A percentile compares a stretch with the other conserved stretches of the same genome.
These are phyloP conservation scores for Suhomyces choctaworum DNA, from an alignment of 1,139 yeast species.

Conservation along the genomic window DNA sequence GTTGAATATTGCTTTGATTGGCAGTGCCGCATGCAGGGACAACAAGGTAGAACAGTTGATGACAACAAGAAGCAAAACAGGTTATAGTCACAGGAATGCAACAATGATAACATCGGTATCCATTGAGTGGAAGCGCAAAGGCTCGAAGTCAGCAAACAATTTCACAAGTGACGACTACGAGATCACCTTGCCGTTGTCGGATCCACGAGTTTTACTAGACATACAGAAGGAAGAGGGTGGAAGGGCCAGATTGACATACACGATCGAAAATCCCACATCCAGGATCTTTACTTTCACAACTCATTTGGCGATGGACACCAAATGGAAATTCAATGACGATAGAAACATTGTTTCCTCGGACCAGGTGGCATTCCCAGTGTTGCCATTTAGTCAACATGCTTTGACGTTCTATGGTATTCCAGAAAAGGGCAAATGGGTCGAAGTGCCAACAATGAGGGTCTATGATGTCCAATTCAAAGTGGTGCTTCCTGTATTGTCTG, in stretches of 20 bases:
- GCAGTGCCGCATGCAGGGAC: slow-evolving; percentile 1
- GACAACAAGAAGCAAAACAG: slow-evolving; percentile 41
- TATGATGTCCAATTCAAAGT: slow-evolving; percentile 69
- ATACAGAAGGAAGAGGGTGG: slow-evolving; percentile 21
- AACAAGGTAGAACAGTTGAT: slow-evolving; percentile 24
- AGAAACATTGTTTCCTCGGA: slow-evolving; percentile 30
- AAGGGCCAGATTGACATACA: slow-evolving; percentile 42
- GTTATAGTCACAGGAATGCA: slow-evolving; percentile 43
- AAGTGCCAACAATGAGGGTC: slow-evolving; percentile 58
- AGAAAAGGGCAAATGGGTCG: slow-evolving; percentile 24
- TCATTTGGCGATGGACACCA: slow-evolving; percentile 26
- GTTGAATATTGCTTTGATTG: slow-evolving; percentile 25
- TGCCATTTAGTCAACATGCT: slow-evolving; percentile 59
- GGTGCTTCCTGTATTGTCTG: slow-evolving; percentile 55
- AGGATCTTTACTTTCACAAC: slow-evolving; percentile 65
- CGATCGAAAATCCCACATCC: slow-evolving; percentile 74
- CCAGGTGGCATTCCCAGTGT: slow-evolving; percentile 47
- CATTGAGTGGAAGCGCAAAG: slow-evolving; percentile 38
- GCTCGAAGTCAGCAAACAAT: slow-evolving; percentile 20
- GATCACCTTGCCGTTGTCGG: slow-evolving; percentile 59
- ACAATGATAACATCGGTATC: slow-evolving; percentile 27
- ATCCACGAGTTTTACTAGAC: slow-evolving; percentile 62
- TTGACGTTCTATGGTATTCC: slow-evolving; percentile 40
- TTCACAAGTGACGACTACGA: slow-evolving; percentile 44
- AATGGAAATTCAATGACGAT: slow-evolving; percentile 33